A percentile compares a stretch with the other conserved stretches of the same genome.
phyloP scores from a whole-genome alignment of 345 rosid genomes.

The Pistacia integerrima region DNA sequence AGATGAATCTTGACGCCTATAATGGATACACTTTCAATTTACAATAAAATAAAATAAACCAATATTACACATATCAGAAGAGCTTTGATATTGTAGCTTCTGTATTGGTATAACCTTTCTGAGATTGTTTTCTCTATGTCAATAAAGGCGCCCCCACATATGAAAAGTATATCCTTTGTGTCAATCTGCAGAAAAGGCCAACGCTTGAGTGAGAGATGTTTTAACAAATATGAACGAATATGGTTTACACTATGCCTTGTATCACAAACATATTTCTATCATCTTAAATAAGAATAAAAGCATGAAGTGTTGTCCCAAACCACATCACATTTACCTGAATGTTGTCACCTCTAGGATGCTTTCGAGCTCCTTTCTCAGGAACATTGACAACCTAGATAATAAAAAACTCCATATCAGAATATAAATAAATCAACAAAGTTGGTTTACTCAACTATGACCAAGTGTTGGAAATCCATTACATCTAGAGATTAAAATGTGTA shows the following conservation, averaged over 20 bases:
- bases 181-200: constrained; percentile 61
- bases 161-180: constrained; percentile 98
- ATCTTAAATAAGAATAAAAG: background rate
- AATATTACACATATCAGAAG: background rate
- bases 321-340: constrained; percentile 66
- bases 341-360: constrained; percentile 99
- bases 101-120: constrained; percentile 63
- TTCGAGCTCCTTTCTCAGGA: constrained; percentile 98
- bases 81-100: background rate
- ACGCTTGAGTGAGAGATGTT: background rate
- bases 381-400: constrained; percentile 83
- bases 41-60: background rate
- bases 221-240: background rate
- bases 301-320: background rate
- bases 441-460: background rate
- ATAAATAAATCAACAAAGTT: constrained; percentile 2
- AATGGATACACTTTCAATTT: constrained; percentile 14
- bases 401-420: constrained; percentile 13
- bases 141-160: constrained; percentile 97
- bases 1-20: constrained; percentile 96
- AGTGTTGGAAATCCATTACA: constrained; percentile 4
- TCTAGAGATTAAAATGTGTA: background rate
- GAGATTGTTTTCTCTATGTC: constrained; percentile 98
- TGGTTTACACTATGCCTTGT: background rate
- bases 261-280: background rate